These are phyloP conservation scores for Hordeum marinum DNA, from an alignment of 176 grass and related monocot genomes.

Conservation along the genomic window DNA sequence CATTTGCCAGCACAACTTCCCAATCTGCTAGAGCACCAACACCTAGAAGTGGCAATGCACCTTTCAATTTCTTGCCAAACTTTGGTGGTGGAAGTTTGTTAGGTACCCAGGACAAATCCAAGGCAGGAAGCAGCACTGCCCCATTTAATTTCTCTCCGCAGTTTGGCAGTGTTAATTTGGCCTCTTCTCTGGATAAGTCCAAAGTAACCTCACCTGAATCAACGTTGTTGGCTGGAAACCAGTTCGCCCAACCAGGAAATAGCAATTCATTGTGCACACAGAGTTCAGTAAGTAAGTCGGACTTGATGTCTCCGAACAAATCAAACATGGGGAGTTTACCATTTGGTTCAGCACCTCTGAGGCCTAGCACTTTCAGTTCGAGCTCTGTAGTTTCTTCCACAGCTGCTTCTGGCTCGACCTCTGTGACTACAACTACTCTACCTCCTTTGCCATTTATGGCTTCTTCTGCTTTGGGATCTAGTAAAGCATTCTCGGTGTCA, in stretches of 20 bases:
- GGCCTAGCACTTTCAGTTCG: not conserved
- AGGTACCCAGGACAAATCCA: conserved; percentile 23
- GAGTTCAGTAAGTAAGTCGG: conserved; percentile 5
- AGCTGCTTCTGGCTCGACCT: not conserved
- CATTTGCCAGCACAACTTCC: not conserved
- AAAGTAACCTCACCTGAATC: conserved; percentile 4
- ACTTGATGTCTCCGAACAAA: not conserved
- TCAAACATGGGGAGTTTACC: not conserved
- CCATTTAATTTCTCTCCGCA: conserved; percentile 19
- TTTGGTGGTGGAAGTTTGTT: conserved; percentile 20
- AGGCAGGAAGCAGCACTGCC: not conserved
- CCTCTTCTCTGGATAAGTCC: not conserved
- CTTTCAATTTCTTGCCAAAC: not conserved
- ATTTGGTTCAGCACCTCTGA: conserved; percentile 14
- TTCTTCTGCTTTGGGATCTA: not conserved
- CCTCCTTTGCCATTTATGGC: not conserved
- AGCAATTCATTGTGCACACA: not conserved
- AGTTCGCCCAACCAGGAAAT: conserved; percentile 20
- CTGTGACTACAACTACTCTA: not conserved
- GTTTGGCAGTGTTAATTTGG: not conserved
- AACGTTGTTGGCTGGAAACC: conserved; percentile 2
- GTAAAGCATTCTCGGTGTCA: not conserved
- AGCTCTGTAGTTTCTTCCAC: conserved; percentile 5
- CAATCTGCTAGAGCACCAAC: conserved; percentile 3
- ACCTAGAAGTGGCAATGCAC: not conserved